Base-by-base conservation (phyloP, 1,284 basidiomycete genomes). In the Leccinum fallax region DNA sequence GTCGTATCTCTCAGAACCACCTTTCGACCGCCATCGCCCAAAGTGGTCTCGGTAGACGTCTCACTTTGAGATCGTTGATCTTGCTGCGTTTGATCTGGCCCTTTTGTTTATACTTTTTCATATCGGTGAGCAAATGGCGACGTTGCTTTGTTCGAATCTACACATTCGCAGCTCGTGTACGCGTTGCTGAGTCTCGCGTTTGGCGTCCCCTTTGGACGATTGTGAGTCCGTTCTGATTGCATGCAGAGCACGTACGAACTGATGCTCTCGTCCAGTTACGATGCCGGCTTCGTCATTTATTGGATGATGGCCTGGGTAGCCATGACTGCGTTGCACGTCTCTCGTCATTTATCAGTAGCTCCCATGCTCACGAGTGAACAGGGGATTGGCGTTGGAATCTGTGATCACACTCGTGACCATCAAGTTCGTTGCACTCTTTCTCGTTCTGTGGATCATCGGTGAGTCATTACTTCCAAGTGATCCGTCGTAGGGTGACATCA, bases 301-400 rank as follows among this genome's bases (percentile, higher is more conserved):
- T 92, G 89, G 87, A 88, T 90, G 83, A 75, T 89, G 63, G 84
- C 85, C 60, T 92, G 81, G 81, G 65, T 84, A 54, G 84, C 79
- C 15, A 89, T 89, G 87, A 69, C 81, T 19, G 78, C 87, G 0
- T 74, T 85, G 84, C 81, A 71, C 26, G 81, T 77, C 48, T 57
- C 36, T 51, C 34, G 4, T 54, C 24, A 3, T 26, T 21, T 49
- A 3, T 21, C 16, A 2, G 13, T 46, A 43, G 21, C 16, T 24
- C n/a, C 1, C n/a, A 26, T 11, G 21, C 64, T 65, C 46, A 71
- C 6, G 36, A 15, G 5, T 48, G n/a, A 11, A 49, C n/a, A 81
- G 81, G 53, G 85, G 89, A 2, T 74, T 90, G 16, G 85, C 86
- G 0, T 75, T 91, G 5, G 91, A 93, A 68, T 74, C 86, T 8